phyloP scores from a whole-genome alignment of 139 green algal genomes.

The Chlamydomonas incerta region DNA sequence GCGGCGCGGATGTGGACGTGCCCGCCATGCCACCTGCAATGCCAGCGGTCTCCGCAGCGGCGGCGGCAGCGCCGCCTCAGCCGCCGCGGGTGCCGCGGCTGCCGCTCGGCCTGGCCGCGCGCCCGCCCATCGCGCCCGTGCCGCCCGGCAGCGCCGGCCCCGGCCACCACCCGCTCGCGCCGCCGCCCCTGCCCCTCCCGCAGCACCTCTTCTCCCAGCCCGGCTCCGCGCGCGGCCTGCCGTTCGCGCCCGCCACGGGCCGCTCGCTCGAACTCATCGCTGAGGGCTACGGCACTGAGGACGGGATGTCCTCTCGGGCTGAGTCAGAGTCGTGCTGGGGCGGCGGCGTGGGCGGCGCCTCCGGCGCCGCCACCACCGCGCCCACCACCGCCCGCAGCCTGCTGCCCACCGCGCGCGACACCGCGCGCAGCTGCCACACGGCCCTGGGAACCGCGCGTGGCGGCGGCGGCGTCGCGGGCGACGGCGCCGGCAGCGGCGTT shows the following conservation, averaged over 20 bases:
- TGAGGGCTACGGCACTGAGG: slow-evolving; percentile 10
- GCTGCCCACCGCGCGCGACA: background rate
- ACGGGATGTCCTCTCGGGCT: background rate
- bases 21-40: no score
- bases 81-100: slow-evolving; percentile 1
- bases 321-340: background rate
- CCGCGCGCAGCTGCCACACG: background rate
- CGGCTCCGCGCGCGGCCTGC: background rate
- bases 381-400: slow-evolving; percentile 25
- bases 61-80: background rate
- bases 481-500: no score
- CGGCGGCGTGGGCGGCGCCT: no score
- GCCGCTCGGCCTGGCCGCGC: background rate
- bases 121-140: background rate
- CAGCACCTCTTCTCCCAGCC: background rate
- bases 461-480: no score
- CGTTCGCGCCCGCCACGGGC: background rate
- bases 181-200: background rate
- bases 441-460: no score
- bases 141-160: background rate
- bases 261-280: slow-evolving; percentile 27
- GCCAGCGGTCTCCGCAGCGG: no score
- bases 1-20: background rate
- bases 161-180: background rate
- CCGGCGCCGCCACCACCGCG: background rate